A percentile compares a stretch with the other conserved stretches of the same genome.
Conservation (phyloP, 192 early-diverging fungal genomes). For the Coemansia sp. region DNA sequence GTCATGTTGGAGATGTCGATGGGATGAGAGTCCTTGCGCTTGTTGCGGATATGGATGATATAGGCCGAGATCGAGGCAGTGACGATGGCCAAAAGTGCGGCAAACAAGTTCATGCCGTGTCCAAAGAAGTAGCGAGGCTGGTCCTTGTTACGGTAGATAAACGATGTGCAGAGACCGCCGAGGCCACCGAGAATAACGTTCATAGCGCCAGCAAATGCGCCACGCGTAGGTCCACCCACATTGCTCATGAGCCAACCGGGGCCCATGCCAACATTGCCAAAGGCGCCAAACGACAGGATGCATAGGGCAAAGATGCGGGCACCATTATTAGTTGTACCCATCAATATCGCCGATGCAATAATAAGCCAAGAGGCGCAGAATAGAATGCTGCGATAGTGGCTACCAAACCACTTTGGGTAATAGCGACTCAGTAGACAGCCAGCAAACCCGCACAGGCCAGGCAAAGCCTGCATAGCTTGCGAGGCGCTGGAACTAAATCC, state of each 20-base stretch:
- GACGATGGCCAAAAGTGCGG: constrained; percentile 24
- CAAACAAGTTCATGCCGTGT: constrained; percentile 52
- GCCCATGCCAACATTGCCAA: constrained; percentile 44
- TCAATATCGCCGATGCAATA: constrained; percentile 24
- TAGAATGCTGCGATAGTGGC: constrained; percentile 32
- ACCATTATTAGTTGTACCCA: constrained; percentile 40
- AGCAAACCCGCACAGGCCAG: constrained; percentile 43
- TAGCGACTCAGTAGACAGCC: constrained; percentile 32
- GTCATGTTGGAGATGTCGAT: constrained; percentile 39
- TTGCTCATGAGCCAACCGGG: constrained; percentile 52
- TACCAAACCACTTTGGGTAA: constrained; percentile 33
- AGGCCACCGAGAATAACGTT: constrained; percentile 44
- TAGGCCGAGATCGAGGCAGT: constrained; percentile 22
- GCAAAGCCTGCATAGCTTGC: constrained; percentile 46
- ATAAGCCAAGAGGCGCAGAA: constrained; percentile 41
- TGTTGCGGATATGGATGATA: constrained; percentile 34
- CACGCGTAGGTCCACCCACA: constrained; percentile 40
- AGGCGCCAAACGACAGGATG: constrained; percentile 41
- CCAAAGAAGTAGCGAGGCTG: constrained; percentile 44
- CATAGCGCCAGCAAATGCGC: constrained; percentile 37
- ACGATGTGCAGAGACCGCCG: constrained; percentile 44
- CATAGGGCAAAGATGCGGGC: constrained; percentile 47
- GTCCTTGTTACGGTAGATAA: constrained; percentile 47
- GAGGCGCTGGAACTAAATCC: constrained; percentile 32
- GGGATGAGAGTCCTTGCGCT: constrained; percentile 24